These are phyloP conservation scores for Fusarium scirpi DNA, from an alignment of 2,329 filamentous ascomycete genomes.

Conservation along the genomic window DNA sequence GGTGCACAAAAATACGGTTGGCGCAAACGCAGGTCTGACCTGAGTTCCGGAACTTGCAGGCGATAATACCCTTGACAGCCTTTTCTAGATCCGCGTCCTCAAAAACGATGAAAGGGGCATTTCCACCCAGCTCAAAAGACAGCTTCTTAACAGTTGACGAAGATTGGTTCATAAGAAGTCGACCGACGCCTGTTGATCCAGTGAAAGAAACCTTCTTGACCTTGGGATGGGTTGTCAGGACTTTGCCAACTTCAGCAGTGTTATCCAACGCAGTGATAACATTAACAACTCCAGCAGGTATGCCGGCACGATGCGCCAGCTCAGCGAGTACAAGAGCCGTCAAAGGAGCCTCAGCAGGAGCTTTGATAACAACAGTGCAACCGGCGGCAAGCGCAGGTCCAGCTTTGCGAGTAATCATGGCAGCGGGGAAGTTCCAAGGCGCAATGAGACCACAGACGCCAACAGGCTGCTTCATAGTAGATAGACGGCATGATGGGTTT, in stretches of 20 bases:
- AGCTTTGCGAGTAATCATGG: constrained; percentile 63
- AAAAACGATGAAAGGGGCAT: constrained; percentile 82
- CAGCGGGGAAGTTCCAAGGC: constrained; percentile 69
- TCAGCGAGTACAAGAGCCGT: constrained; percentile 88
- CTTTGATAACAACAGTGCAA: constrained; percentile 85
- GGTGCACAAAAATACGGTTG: constrained; percentile 71
- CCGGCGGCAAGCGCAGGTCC: constrained; percentile 73
- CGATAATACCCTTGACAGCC: constrained; percentile 73
- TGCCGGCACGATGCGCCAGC: constrained; percentile 83
- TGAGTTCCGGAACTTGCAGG: constrained; percentile 77
- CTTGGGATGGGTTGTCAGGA: constrained; percentile 52
- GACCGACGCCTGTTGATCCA: constrained; percentile 64
- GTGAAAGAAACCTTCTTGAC: constrained; percentile 81
- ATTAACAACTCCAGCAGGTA: constrained; percentile 89
- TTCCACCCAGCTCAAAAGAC: constrained; percentile 79
- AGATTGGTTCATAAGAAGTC: constrained; percentile 75
- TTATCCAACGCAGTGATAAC: constrained; percentile 82
- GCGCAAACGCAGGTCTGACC: constrained; percentile 79
- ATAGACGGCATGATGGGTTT: constrained; percentile 66
- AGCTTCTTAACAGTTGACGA: constrained; percentile 78
- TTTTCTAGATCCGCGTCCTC: constrained; percentile 78
- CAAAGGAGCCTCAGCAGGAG: constrained; percentile 89
- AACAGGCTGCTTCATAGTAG: constrained; percentile 51
- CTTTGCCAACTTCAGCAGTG: constrained; percentile 79
- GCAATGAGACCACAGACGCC: constrained; percentile 53